These are phyloP conservation scores for Solanum aculeatissimum DNA, from an alignment of 305 asterid species.

Conservation along the genomic window DNA sequence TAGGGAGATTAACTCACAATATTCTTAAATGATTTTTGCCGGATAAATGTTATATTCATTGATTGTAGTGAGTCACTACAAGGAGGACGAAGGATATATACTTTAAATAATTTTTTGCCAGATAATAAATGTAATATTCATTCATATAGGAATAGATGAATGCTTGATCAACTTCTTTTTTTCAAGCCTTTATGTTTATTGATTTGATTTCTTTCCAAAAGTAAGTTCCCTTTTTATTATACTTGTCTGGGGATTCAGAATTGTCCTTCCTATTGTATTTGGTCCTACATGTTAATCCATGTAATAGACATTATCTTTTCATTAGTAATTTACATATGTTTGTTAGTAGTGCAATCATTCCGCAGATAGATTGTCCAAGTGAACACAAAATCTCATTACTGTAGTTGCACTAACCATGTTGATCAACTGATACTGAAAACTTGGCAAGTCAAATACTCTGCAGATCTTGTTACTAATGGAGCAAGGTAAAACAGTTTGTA, in stretches of 20 bases:
- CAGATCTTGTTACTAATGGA: not conserved
- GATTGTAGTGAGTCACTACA: not conserved
- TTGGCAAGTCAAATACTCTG: too few relatives aligned
- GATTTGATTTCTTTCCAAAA: not conserved
- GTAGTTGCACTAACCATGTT: conserved; percentile 30
- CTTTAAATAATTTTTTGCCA: not conserved
- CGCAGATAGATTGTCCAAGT: conserved; percentile 38
- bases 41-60: not conserved
- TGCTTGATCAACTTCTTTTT: not conserved
- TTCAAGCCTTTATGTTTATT: not conserved
- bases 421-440: too few relatives aligned
- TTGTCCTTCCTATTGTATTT: conserved; percentile 20
- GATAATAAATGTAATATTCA: not conserved
- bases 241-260: conserved; percentile 25
- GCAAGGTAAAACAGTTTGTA: not conserved
- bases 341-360: conserved; percentile 23
- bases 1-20: not conserved
- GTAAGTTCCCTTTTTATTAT: not conserved
- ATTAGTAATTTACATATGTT: not conserved
- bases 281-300: conserved; percentile 14
- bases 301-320: not conserved
- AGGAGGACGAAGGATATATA: not conserved
- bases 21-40: not conserved
- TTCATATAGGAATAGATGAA: not conserved
- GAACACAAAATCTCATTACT: conserved; percentile 29